Base-by-base conservation (phyloP, 495 filamentous ascomycete genomes). In the Cercophora newfieldiana region DNA sequence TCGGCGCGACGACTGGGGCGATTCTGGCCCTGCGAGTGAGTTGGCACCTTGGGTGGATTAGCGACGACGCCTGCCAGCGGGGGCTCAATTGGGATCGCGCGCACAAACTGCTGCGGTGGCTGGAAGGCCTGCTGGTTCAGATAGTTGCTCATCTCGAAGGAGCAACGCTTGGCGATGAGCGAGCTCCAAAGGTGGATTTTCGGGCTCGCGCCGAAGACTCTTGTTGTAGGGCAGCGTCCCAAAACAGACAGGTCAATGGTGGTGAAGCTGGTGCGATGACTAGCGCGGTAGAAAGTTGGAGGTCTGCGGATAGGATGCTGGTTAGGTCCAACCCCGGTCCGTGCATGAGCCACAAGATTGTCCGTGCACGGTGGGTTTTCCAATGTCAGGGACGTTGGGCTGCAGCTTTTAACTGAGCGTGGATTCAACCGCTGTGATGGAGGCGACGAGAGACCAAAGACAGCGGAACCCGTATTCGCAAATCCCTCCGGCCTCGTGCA, bases 1-100 rank as follows among this genome's bases (percentile, higher is more conserved):
- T 73, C 69, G 62, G 51, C 28, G 26, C 57, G 66, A 26, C 26
- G 54, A 24, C 33, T 18, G 28, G 64, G 7, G 24, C 24, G 59
- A 18, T 57, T 24, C 33, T 56, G 31, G 26, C 64, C 29, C 66
- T 51, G 33, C 53, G 63, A 57, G 22, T 29, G 51, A 14, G 28
- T 25, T 18, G 28, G n/a, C 53, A 18, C 0, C 18, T 58, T 18
- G 3, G 8, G 18, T 7, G 19, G 31, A 51, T 49, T 48, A n/a
- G 19, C 16, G 4, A 50, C 30, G 31, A 26, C 5, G 48, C 7
- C 19, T 7, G 16, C 7, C 12, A 0, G 12, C 10, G 48, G 16
- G 44, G 44, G 12, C 25, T 25, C 30, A 44, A 65, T 16, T 8
- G 30, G 10, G 57, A 31, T 60, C 33, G 33, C n/a, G n/a, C n/a